Evolutionary conservation across 768 basidiomycete species (phyloP).

Genomic region (Phanerochaete carnosa): DNA sequence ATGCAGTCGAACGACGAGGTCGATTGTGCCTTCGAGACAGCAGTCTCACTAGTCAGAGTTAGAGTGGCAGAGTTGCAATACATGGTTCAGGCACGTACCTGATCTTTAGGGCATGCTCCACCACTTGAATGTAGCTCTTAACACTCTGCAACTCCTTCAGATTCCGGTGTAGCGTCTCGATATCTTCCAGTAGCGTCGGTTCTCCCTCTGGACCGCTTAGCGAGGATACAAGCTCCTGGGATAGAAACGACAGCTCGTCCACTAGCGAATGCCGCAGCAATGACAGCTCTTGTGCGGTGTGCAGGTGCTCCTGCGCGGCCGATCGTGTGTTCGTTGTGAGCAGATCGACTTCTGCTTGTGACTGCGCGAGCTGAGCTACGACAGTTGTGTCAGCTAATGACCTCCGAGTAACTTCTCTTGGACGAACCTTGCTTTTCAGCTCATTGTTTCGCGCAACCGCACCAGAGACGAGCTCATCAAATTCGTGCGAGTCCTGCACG

Average conservation of each 20-base stretch:
- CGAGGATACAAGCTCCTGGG: constrained; percentile 59
- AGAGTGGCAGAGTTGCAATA: not conserved
- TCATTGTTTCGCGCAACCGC: constrained; percentile 31
- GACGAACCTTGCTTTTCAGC: constrained; percentile 27
- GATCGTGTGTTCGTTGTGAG: constrained; percentile 48
- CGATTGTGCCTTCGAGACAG: constrained; percentile 49
- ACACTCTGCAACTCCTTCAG: constrained; percentile 76
- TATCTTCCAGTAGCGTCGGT: constrained; percentile 74
- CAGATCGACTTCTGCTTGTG: constrained; percentile 43
- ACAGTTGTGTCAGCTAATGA: constrained; percentile 32
- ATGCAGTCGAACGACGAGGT: constrained; percentile 39
- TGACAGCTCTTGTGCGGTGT: constrained; percentile 69
- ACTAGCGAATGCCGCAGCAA: constrained; percentile 72
- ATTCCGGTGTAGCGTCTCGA: constrained; percentile 75
- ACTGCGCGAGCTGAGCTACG: constrained; percentile 58
- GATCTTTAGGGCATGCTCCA: constrained; percentile 65
- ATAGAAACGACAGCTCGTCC: constrained; percentile 73
- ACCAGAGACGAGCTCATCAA: constrained; percentile 46
- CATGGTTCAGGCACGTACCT: constrained; percentile 47
- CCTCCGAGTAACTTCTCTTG: constrained; percentile 5
- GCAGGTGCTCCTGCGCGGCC: constrained; percentile 46
- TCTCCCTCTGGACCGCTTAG: constrained; percentile 42
- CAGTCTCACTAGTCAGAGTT: constrained; percentile 46
- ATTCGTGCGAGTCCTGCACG: constrained; percentile 34
- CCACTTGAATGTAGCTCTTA: constrained; percentile 69